phyloP scores from a whole-genome alignment of 371 early-diverging fungal species.

The Mortierella sp. region DNA sequence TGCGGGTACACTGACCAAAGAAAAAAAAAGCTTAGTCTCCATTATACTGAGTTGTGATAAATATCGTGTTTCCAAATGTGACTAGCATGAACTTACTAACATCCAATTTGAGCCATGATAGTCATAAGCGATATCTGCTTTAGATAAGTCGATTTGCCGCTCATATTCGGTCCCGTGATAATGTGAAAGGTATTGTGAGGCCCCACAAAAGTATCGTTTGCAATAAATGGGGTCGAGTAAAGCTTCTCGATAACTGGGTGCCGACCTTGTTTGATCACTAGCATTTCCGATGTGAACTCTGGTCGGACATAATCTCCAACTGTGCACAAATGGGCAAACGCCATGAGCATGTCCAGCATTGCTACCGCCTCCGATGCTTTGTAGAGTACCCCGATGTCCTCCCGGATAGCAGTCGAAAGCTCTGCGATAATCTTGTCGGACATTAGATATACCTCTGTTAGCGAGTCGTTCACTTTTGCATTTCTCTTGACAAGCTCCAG shows the following conservation, averaged over 20 bases:
- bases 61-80: background rate
- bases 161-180: constrained; percentile 99
- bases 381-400: constrained; percentile 75
- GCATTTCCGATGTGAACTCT: constrained; percentile 75
- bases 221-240: constrained; percentile 61
- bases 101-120: constrained; percentile 97
- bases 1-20: constrained; percentile 82
- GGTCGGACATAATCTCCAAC: constrained; percentile 76
- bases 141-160: constrained; percentile 95
- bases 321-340: constrained; percentile 76
- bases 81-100: constrained; percentile 64
- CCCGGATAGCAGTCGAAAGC: constrained; percentile 65
- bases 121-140: constrained; percentile 87
- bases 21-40: background rate
- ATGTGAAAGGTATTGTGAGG: constrained; percentile 80
- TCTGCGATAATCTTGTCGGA: constrained; percentile 80
- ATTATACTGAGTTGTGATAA: too few relatives aligned
- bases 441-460: constrained; percentile 87
- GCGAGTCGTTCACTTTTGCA: constrained; percentile 81
- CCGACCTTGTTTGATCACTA: constrained; percentile 82
- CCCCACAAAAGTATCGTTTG: constrained; percentile 84
- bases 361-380: constrained; percentile 85
- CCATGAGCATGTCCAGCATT: constrained; percentile 81
- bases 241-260: constrained; percentile 85
- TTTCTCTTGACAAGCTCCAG: constrained; percentile 76